phyloP scores from a whole-genome alignment of 768 basidiomycete genomes.

The Leccinum sublutescens region DNA sequence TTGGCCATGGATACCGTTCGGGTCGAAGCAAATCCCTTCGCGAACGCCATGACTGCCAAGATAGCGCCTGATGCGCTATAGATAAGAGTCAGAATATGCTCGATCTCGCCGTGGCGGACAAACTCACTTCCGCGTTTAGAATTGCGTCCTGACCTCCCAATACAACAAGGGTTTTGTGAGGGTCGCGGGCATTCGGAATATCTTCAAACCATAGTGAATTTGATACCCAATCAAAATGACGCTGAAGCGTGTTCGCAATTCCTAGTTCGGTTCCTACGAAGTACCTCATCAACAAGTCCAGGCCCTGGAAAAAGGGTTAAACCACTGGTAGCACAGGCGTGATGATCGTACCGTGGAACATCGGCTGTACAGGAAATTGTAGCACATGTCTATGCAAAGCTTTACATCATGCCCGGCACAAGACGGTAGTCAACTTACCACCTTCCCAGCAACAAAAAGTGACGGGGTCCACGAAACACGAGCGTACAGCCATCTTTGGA shows the following conservation, averaged over 20 bases:
- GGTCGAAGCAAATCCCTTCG: slow-evolving; percentile 64
- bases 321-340: slow-evolving; percentile 2
- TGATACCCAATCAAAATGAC: slow-evolving; percentile 82
- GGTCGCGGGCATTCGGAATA: slow-evolving; percentile 75
- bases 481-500: slow-evolving; percentile 66
- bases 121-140: slow-evolving; percentile 62
- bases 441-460: slow-evolving; percentile 95
- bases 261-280: slow-evolving; percentile 89
- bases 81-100: neutral
- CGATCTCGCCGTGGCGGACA: neutral
- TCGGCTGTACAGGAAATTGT: slow-evolving; percentile 81
- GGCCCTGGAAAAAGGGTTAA: slow-evolving; percentile 45
- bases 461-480: slow-evolving; percentile 89
- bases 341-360: slow-evolving; percentile 52
- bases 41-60: slow-evolving; percentile 71
- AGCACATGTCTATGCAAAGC: slow-evolving; percentile 67
- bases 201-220: slow-evolving; percentile 92
- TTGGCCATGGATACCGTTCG: slow-evolving; percentile 60
- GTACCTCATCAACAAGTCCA: slow-evolving; percentile 81
- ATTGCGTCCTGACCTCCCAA: slow-evolving; percentile 85
- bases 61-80: slow-evolving; percentile 70
- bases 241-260: slow-evolving; percentile 78
- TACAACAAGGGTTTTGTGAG: slow-evolving; percentile 65
- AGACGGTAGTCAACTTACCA: slow-evolving; percentile 43
- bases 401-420: neutral